Percentiles rank a stretch among this genome's conserved stretches.
phyloP scores from a whole-genome alignment of 2,329 filamentous ascomycete species.

The Anisogramma anomala region DNA sequence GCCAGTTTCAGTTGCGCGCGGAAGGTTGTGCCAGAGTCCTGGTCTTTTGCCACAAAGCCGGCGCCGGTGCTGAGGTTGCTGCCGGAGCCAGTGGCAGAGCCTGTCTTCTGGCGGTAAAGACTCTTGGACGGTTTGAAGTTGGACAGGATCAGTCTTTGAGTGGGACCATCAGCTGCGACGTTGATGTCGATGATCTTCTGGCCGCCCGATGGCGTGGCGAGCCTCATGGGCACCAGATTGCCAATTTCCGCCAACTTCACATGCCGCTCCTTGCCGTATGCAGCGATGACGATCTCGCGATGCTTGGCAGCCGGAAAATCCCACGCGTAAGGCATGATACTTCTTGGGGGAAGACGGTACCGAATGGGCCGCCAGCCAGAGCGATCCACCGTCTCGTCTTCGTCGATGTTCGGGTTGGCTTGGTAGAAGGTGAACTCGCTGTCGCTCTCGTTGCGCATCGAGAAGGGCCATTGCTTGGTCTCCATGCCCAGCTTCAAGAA shows the following conservation, averaged over 20 bases:
- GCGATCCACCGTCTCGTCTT: conserved; percentile 72
- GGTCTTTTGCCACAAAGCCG: conserved; percentile 88
- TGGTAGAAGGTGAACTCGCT: conserved; percentile 96
- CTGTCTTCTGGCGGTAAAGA: conserved; percentile 58
- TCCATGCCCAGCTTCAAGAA: conserved; percentile 87
- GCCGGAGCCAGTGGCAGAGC: conserved; percentile 33
- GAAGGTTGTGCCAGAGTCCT: conserved; percentile 80
- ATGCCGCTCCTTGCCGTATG: conserved; percentile 71
- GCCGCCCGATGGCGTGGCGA: conserved; percentile 54
- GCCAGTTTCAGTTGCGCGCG: conserved; percentile 78
- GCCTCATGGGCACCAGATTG: conserved; percentile 88
- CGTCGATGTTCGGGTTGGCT: conserved; percentile 81
- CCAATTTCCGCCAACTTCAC: conserved; percentile 95
- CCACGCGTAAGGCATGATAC: conserved; percentile 99
- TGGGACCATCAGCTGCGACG: conserved; percentile 88
- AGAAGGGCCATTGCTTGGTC: conserved; percentile 94
- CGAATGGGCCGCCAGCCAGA: conserved; percentile 87
- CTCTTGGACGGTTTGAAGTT: conserved; percentile 92
- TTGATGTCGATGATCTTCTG: conserved; percentile 94
- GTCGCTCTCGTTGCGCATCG: conserved; percentile 96
- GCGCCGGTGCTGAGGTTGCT: conserved; percentile 42
- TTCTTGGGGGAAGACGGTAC: conserved; percentile 82
- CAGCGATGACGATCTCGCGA: conserved; percentile 78
- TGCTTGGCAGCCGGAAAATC: conserved; percentile 97
- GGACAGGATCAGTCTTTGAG: conserved; percentile 84